Base-by-base conservation (phyloP, 2,329 filamentous ascomycete species). In the Trichoderma pleuroti region DNA sequence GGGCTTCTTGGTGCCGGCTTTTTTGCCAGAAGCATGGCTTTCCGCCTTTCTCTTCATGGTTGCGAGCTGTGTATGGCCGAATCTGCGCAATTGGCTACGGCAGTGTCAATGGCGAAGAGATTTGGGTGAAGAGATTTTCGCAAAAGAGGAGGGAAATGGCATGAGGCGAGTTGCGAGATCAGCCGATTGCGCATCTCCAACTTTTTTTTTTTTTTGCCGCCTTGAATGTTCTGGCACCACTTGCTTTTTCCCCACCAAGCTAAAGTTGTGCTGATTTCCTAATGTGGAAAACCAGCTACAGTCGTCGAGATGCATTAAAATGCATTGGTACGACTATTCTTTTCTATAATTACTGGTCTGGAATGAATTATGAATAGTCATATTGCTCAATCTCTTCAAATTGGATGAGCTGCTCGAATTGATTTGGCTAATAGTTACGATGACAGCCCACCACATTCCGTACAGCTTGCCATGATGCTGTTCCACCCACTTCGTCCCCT, bases 21-120 rank as follows among this genome's bases (percentile, higher is more conserved):
- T 84, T 71, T 82, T 83, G 76, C 80, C 80, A 72, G 78, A 80
- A 66, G 78, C 77, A 73, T 83, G 81, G 72, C 80, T 78, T 60
- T 85, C 84, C 72, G 87, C 87, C 79, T 90, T 90, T 82, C 88
- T 86, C 82, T 90, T 90, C 86, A 88, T 88, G 30, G 8, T 36
- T 32, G 34, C 26, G 24, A 46, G 18, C 9, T 30, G 34, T 5
- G 21, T 24, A 11, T 42, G 77, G 76, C 78, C 76, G 76, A 12
- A 8, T 68, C 28, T 64, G 18, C 5, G 66, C 28, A 70, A 64
- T 68, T 46, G 65, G 12, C 18, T 42, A 3, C 21, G 39, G 39
- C 24, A 11, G 28, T 21, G 28, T 49, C 56, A 68, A 39, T 66
- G 64, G 57, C 12, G 32, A 49, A 34, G 10, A 62, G 24, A 42